A percentile compares a stretch with the other conserved stretches of the same genome.
Evolutionary conservation across 78 protist genomes (phyloP).

Genomic region (Tieghemostelium lacteum): DNA sequence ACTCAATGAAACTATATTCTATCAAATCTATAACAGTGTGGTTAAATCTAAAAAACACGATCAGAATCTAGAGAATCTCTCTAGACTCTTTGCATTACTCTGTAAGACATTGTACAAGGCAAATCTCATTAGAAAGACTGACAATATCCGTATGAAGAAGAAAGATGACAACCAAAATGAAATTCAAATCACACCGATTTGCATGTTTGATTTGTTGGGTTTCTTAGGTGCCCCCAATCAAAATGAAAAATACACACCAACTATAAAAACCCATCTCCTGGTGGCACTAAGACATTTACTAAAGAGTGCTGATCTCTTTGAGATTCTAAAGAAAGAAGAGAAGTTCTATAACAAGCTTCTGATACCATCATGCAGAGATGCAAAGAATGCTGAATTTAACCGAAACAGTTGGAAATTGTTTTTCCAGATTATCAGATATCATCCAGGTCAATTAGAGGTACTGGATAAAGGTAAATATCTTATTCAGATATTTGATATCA

Average conservation of each 20-base stretch:
- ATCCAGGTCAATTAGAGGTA: conserved; percentile 43
- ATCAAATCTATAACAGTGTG: conserved; percentile 35
- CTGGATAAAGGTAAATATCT: conserved; percentile 55
- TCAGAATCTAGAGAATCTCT: conserved; percentile 6
- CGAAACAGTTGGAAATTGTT: conserved; percentile 61
- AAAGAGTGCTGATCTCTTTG: conserved; percentile 52
- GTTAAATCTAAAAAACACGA: conserved; percentile 42
- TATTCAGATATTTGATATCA: conserved; percentile 41
- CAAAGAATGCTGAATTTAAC: conserved; percentile 55
- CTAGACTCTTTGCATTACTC: conserved; percentile 28
- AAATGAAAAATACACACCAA: conserved; percentile 14
- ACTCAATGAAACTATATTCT: conserved; percentile 9
- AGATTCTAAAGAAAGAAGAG: conserved; percentile 46
- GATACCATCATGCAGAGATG: conserved; percentile 62
- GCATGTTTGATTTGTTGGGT: conserved; percentile 35
- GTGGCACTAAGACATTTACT: conserved; percentile 57
- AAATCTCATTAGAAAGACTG: conserved; percentile 28
- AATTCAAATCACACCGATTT: conserved; percentile 40
- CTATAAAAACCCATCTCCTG: conserved; percentile 43
- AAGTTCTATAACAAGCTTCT: conserved; percentile 21
- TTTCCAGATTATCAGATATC: conserved; percentile 67
- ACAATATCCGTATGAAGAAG: conserved; percentile 23
- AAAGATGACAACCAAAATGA: conserved; percentile 18
- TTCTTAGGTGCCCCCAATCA: conserved; percentile 1
- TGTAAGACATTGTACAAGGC: conserved; percentile 13